phyloP scores from a whole-genome alignment of 139 green algal species.

The Bryopsis sp. region DNA sequence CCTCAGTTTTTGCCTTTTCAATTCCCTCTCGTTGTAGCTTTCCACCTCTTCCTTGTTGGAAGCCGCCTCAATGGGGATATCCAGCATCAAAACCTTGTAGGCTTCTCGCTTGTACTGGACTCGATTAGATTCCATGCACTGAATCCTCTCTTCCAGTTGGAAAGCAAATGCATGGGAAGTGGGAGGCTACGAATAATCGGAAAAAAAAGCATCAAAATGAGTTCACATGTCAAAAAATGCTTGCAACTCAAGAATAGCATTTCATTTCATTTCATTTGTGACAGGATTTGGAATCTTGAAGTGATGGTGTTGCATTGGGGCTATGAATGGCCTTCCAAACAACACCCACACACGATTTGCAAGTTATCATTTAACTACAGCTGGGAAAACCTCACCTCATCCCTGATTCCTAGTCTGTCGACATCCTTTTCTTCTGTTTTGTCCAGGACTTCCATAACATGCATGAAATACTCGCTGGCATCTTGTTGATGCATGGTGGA shows the following conservation, averaged over 20 bases:
- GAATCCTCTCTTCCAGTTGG: slow-evolving; percentile 38
- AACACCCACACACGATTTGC: background rate
- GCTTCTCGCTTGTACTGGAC: slow-evolving; percentile 50
- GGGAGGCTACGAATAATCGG: too few relatives aligned
- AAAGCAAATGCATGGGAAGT: slow-evolving; percentile 47
- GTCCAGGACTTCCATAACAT: slow-evolving; percentile 70
- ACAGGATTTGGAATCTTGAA: background rate
- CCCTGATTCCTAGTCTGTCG: slow-evolving; percentile 23
- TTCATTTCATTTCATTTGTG: too few relatives aligned
- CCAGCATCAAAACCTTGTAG: slow-evolving; percentile 55
- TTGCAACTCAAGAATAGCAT: too few relatives aligned
- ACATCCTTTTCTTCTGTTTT: slow-evolving; percentile 33
- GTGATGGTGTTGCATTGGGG: background rate
- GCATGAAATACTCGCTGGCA: slow-evolving; percentile 81
- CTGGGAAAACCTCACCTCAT: too few relatives aligned
- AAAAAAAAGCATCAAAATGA: too few relatives aligned
- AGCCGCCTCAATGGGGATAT: slow-evolving; percentile 82
- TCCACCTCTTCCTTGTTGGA: slow-evolving; percentile 68
- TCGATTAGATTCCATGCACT: slow-evolving; percentile 41
- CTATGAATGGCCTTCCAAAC: background rate
- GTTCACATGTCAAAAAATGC: too few relatives aligned
- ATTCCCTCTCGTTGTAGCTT: slow-evolving; percentile 40
- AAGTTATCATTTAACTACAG: too few relatives aligned
- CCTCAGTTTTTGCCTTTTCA: slow-evolving; percentile 59
- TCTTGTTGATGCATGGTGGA: slow-evolving; percentile 68